A percentile compares a stretch with the other conserved stretches of the same genome.
Evolutionary conservation across 352 stramenopile genomes (phyloP).

Genomic region (Thraustotheca clavata): DNA sequence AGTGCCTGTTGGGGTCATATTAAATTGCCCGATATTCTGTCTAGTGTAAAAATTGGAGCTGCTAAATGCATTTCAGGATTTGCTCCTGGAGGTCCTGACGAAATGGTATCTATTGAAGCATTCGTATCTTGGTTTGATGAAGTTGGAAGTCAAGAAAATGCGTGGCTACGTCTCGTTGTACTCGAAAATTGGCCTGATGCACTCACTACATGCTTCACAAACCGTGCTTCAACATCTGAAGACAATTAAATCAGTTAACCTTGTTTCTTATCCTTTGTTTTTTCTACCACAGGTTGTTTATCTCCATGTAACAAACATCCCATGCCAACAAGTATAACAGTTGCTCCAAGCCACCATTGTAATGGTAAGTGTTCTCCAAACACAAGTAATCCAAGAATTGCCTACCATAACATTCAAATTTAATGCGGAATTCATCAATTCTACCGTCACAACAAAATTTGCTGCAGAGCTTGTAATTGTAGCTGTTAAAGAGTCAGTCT

Average conservation of each 20-base stretch:
- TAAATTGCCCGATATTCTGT: too few species aligned
- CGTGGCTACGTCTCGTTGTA: constrained; percentile 74
- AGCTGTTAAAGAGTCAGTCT: constrained; percentile 78
- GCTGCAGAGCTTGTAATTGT: constrained; percentile 70
- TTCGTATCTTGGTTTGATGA: constrained; percentile 78
- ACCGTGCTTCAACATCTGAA: background rate
- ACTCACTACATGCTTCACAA: constrained; percentile 1
- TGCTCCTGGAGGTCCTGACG: background rate
- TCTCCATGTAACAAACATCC: constrained; percentile 60
- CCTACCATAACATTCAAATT: constrained; percentile 24
- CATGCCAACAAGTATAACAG: constrained; percentile 62
- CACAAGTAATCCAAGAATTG: constrained; percentile 39
- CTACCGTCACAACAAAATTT: constrained; percentile 75
- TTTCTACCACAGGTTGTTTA: constrained; percentile 4
- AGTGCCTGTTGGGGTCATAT: background rate
- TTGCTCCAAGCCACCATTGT: constrained; percentile 71
- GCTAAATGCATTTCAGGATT: background rate
- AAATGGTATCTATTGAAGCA: constrained; percentile 41
- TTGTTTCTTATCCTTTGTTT: constrained; percentile 1
- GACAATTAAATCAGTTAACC: background rate
- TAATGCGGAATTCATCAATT: background rate
- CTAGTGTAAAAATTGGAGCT: background rate
- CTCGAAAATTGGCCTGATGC: constrained; percentile 60
- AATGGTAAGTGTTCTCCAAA: constrained; percentile 61
- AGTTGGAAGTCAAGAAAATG: constrained; percentile 44